Conservation (phyloP, 208 protist genomes). For the Blechomonas ayalai region DNA sequence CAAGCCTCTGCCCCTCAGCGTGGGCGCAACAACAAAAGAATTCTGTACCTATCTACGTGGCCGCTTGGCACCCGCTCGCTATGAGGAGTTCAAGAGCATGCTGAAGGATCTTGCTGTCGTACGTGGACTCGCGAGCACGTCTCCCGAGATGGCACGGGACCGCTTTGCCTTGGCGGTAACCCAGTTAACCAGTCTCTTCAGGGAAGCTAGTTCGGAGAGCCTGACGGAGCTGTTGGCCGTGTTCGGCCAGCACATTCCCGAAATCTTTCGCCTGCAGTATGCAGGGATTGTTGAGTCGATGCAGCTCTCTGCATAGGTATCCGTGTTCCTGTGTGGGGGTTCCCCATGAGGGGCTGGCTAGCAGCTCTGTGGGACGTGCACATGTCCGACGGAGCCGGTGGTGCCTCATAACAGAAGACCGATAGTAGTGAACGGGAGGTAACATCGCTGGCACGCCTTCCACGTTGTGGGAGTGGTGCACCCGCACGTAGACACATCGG, state of each 20-base stretch:
- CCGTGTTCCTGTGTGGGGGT: too few relatives aligned
- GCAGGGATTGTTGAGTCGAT: slow-evolving; percentile 23
- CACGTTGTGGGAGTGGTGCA: too few relatives aligned
- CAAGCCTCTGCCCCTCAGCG: background rate
- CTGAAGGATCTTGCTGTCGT: slow-evolving; percentile 44
- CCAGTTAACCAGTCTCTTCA: slow-evolving; percentile 26
- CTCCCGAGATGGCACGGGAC: slow-evolving; percentile 7
- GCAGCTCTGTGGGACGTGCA: too few relatives aligned
- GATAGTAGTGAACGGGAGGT: too few relatives aligned
- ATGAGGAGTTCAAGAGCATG: slow-evolving; percentile 46
- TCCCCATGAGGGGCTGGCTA: too few relatives aligned
- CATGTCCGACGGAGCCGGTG: too few relatives aligned
- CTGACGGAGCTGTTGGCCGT: slow-evolving; percentile 20
- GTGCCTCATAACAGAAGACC: too few relatives aligned
- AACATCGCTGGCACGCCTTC: too few relatives aligned
- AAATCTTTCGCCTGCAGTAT: slow-evolving; percentile 55
- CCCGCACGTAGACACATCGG: too few relatives aligned
- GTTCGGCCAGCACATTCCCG: slow-evolving; percentile 75
- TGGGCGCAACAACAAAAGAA: slow-evolving; percentile 61
- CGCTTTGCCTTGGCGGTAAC: slow-evolving; percentile 12
- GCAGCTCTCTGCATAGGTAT: too few relatives aligned
- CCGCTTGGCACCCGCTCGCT: slow-evolving; percentile 30
- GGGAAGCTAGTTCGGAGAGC: slow-evolving; percentile 24
- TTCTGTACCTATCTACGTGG: slow-evolving; percentile 79
- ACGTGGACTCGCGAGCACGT: slow-evolving; percentile 1